Evolutionary conservation across 257 asterid species (phyloP).

Genomic region (Fraxinus excelsior): DNA sequence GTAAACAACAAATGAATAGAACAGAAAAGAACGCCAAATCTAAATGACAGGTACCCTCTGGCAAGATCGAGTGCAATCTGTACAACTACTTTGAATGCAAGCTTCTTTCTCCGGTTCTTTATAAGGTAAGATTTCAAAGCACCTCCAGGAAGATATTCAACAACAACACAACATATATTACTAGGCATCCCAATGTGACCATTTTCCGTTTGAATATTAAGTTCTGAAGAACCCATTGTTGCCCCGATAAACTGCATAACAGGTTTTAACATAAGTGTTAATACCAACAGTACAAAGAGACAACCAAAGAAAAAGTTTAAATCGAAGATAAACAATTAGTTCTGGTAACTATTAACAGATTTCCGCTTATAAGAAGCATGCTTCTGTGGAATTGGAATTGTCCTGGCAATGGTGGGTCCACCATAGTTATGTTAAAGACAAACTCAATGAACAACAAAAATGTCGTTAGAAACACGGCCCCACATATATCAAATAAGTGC

Average conservation of each 20-base stretch:
- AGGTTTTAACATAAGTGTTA: background rate
- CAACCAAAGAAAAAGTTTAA: background rate
- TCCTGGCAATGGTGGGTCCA: background rate
- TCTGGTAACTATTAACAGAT: background rate
- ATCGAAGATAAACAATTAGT: background rate
- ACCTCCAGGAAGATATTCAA: background rate
- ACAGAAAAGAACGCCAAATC: too few relatives aligned
- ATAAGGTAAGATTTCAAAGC: background rate
- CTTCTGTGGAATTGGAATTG: background rate
- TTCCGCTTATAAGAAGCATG: background rate
- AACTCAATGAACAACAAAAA: background rate
- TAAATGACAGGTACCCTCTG: background rate
- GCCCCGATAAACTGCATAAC: background rate
- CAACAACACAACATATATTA: background rate
- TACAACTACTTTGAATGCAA: background rate
- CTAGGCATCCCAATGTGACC: background rate
- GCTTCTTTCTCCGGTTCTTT: constrained; percentile 1
- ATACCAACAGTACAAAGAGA: background rate
- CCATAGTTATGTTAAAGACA: background rate
- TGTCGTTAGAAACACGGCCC: too few relatives aligned
- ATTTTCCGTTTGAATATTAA: constrained; percentile 1
- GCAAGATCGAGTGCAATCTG: constrained; percentile 1
- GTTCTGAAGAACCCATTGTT: background rate
- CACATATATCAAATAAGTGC: background rate
- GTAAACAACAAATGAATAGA: background rate